Percentiles rank a stretch among this genome's conserved stretches.
These are phyloP conservation scores for Boehmeria nivea DNA, from an alignment of 306 rosid genomes.

Conservation along the genomic window DNA sequence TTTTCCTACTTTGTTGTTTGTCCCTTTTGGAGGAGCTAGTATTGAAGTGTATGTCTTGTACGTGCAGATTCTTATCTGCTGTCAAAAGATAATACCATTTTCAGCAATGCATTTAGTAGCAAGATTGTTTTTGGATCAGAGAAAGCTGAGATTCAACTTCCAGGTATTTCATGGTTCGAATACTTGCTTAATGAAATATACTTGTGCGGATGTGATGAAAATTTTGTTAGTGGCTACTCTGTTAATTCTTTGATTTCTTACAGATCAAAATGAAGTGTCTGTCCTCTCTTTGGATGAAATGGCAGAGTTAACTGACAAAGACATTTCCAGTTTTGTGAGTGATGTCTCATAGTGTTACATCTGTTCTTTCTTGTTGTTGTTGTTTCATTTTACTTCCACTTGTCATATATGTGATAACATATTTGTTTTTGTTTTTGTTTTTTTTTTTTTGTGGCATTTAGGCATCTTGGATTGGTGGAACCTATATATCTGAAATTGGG, in stretches of 20 bases:
- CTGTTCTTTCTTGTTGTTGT: slow-evolving; percentile 9
- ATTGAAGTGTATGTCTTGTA: slow-evolving; percentile 10
- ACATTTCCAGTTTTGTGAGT: slow-evolving; percentile 72
- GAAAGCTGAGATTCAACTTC: slow-evolving; percentile 61
- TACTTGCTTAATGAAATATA: background rate
- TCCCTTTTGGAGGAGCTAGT: background rate
- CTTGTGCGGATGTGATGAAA: background rate
- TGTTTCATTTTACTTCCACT: slow-evolving; percentile 4
- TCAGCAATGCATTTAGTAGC: slow-evolving; percentile 39
- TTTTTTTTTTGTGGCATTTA: slow-evolving; percentile 22
- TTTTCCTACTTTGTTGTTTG: background rate
- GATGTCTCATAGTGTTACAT: slow-evolving; percentile 8
- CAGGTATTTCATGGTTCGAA: slow-evolving; percentile 39
- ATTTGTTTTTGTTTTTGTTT: slow-evolving; percentile 12
- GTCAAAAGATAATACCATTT: slow-evolving; percentile 39
- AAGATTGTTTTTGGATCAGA: slow-evolving; percentile 37
- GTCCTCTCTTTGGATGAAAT: slow-evolving; percentile 66
- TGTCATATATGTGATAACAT: slow-evolving; percentile 11
- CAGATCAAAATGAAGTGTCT: slow-evolving; percentile 68
- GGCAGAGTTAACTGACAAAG: slow-evolving; percentile 46
- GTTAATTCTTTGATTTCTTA: slow-evolving; percentile 12
- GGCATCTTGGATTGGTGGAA: slow-evolving; percentile 89
- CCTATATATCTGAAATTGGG: slow-evolving; percentile 47
- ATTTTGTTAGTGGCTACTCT: background rate
- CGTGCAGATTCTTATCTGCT: slow-evolving; percentile 46